A percentile compares a stretch with the other conserved stretches of the same genome.
These are phyloP conservation scores for Rhodosorus marinus DNA, from an alignment of 23 red algal genomes.

Conservation along the genomic window DNA sequence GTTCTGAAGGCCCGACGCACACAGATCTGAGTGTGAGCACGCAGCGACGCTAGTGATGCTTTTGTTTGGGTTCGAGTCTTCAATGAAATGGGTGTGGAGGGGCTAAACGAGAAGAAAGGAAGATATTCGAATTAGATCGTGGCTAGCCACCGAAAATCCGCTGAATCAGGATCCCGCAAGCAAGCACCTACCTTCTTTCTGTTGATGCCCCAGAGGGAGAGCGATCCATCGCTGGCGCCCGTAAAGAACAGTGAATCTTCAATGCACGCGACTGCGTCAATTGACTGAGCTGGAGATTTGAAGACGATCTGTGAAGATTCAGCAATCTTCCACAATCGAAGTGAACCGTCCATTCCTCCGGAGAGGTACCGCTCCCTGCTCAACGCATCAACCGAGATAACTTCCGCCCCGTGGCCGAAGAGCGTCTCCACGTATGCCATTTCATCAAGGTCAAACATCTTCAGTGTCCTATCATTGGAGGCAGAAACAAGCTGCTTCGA, in stretches of 20 bases:
- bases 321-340: constrained; percentile 71
- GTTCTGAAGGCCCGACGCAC: constrained; percentile 32
- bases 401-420: constrained; percentile 63
- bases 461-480: constrained; percentile 41
- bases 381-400: constrained; percentile 14
- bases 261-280: constrained; percentile 57
- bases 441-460: constrained; percentile 49
- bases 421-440: constrained; percentile 71
- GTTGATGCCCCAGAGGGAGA: constrained; percentile 47
- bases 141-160: not conserved
- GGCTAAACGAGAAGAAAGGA: not conserved
- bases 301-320: constrained; percentile 81
- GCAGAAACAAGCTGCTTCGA: constrained; percentile 33
- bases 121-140: not conserved
- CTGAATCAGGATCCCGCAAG: constrained; percentile 29
- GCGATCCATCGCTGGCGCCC: constrained; percentile 51
- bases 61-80: not conserved
- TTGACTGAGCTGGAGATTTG: constrained; percentile 27
- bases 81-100: not conserved
- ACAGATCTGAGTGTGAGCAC: constrained; percentile 24
- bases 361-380: constrained; percentile 37
- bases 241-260: constrained; percentile 45
- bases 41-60: constrained; percentile 46
- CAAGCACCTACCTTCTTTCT: constrained; percentile 51
- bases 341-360: constrained; percentile 54